Base-by-base conservation (phyloP, 2,329 filamentous ascomycete species). In the Pezicula carpinea region DNA sequence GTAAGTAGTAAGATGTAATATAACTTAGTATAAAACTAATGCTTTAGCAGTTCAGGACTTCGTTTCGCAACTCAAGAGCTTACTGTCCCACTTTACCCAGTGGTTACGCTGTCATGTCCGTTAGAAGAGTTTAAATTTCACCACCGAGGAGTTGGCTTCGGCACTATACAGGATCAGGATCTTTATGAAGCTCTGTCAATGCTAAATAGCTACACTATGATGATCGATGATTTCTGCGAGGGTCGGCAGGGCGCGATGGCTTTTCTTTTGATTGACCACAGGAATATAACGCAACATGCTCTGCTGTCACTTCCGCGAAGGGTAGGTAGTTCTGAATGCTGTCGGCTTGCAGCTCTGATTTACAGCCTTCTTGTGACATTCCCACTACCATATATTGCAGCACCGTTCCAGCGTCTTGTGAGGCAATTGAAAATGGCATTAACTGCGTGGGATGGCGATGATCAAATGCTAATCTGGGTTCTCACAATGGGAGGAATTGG, bases 331-430 rank as follows among this genome's bases (percentile, higher is more conserved):
- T 13, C 22, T 31, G 39, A 43, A 31, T 43, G 39, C 39, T 43
- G 32, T 17, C 39, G 39, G 26, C 39, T 43, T 33, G 3, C 39
- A 3, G 39, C 39, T 15, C 21, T 43, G 22, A 43, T 43, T 13
- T 43, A 43, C n/a, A 43, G 39, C 39, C 39, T 43, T 14, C 13
- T 43, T 8, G 39, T 43, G 22, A 43, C 13, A 31, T 43, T 43
- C 14, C 39, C 39, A 15, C 22, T 43, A 17, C 39, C 39, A 3
- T 43, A 43, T 32, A 43, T 17, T 43, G 39, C 18, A 4, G 4
- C 39, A n/a, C 39, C 39, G 14, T 43, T 43, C 19, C 39, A 32
- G 23, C 8, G 3, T 14, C 39, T 43, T 33, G 23, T 43, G 18
- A 43, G 4, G 18, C 22, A 33, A 31, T 19, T 43, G 22, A 31